These are phyloP conservation scores for Combretum micranthum DNA, from an alignment of 345 rosid species.

Conservation along the genomic window DNA sequence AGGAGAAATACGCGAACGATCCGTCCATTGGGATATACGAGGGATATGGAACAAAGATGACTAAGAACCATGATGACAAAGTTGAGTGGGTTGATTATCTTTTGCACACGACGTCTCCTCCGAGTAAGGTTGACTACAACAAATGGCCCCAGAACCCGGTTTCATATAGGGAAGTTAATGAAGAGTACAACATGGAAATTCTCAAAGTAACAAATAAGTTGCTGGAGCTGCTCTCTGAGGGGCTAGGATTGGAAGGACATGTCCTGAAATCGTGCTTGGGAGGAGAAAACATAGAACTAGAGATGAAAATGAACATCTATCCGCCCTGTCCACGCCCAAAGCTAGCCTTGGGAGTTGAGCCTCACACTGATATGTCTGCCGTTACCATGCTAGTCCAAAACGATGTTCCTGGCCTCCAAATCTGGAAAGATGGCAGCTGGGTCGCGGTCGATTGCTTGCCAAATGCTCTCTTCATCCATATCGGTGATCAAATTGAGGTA, in stretches of 20 bases:
- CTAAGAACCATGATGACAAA: conserved; percentile 32
- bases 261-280: conserved; percentile 22
- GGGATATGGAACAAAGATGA: conserved; percentile 53
- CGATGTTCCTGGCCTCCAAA: conserved; percentile 45
- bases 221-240: conserved; percentile 35
- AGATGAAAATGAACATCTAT: conserved; percentile 50
- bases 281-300: conserved; percentile 29
- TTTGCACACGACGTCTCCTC: conserved; percentile 35
- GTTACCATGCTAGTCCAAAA: conserved; percentile 44
- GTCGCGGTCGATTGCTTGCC: conserved; percentile 36
- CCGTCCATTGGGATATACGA: conserved; percentile 28
- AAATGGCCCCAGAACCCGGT: conserved; percentile 36
- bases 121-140: conserved; percentile 21
- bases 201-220: conserved; percentile 20
- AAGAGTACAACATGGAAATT: conserved; percentile 37
- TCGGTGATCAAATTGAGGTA: conserved; percentile 55
- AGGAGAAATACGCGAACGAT: conserved; percentile 37
- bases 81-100: conserved; percentile 44
- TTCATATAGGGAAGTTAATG: conserved; percentile 37
- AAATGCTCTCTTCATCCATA: conserved; percentile 30
- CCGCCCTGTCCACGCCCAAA: conserved; percentile 63
- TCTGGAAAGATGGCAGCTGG: conserved; percentile 47
- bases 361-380: conserved; percentile 57
- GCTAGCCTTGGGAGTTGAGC: conserved; percentile 47
- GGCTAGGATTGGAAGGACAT: conserved; percentile 30